Evolutionary conservation across 352 stramenopile genomes (phyloP), one percentile per base, ranked within the genome.

Genomic region (Globisporangium middletonii): DNA sequence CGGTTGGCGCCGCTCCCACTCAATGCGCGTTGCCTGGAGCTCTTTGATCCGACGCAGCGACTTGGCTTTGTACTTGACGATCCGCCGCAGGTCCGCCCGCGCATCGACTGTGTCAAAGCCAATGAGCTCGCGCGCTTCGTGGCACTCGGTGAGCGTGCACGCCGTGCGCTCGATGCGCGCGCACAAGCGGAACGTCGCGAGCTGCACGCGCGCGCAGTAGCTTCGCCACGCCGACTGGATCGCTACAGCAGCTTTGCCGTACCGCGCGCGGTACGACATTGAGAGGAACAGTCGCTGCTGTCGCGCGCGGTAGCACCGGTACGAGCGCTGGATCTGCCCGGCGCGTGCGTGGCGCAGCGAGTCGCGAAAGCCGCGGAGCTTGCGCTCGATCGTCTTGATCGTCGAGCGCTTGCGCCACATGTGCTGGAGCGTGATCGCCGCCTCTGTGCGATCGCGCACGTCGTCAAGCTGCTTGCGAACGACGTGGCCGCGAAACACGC

Each of bases 21-120:
- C 78, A 50, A 92, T 68, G 12, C 74, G 75, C 74, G 89, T 90
- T 2, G 73, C 71, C 53, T 89, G 89, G 26, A 94, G 63, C 62
- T 94, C 81, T 44, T 86, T 83, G 45, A 89, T 79, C 8, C 81
- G 77, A 7, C 77, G 69, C 4, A 90, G 58, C 13, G 77, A 68
- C 66, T 90, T 91, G 37, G 75, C 75, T 56, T 88, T 86, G 69
- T 88, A 87, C 61, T 84, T 84, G 59, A 86, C 72, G n/a, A 89
- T 54, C 1, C 77, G 77, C 52, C 86, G 86, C 2, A 89, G 57
- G 60, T 92, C 81, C 2, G 53, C 54, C 4, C 72, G 72, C 0
- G 78, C 73, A 46, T 94, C 82, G 3, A 84, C 59, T 19, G 86
- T 69, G 53, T 92, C 83, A 49, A 91, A 85, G 51, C 86, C 69